A percentile compares a stretch with the other conserved stretches of the same genome.
Evolutionary conservation across 768 basidiomycete genomes (phyloP).

Genomic region (Suillus occidentalis): DNA sequence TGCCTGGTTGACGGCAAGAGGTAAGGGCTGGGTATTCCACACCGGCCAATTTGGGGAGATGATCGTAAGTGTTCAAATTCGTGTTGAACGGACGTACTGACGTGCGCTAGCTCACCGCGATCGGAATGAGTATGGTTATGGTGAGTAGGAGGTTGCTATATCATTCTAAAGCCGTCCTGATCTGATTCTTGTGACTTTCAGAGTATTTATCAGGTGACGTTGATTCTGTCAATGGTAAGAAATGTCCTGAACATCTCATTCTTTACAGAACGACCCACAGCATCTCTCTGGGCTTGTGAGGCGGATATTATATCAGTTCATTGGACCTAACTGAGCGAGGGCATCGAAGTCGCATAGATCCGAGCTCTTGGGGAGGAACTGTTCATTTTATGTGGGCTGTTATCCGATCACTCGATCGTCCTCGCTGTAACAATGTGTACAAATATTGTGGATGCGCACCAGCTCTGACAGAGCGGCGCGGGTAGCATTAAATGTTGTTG

Average conservation of each 20-base stretch:
- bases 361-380: background rate
- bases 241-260: background rate
- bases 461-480: background rate
- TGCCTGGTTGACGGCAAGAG: slow-evolving; percentile 78
- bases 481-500: background rate
- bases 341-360: background rate
- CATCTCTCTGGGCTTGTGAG: slow-evolving; percentile 81
- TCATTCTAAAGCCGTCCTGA: background rate
- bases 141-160: slow-evolving; percentile 36
- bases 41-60: slow-evolving; percentile 71
- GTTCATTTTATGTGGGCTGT: background rate
- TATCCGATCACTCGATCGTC: background rate
- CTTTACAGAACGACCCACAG: slow-evolving; percentile 62
- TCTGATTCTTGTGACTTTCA: slow-evolving; percentile 25
- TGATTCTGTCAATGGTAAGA: background rate
- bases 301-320: slow-evolving; percentile 82
- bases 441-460: background rate
- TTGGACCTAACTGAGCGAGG: slow-evolving; percentile 69
- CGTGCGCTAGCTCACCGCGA: slow-evolving; percentile 50
- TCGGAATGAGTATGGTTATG: slow-evolving; percentile 94
- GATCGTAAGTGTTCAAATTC: slow-evolving; percentile 43
- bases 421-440: background rate
- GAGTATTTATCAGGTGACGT: slow-evolving; percentile 73
- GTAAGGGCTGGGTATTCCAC: slow-evolving; percentile 71
- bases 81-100: slow-evolving; percentile 11